phyloP scores from a whole-genome alignment of 192 early-diverging fungal genomes.

The Coemansia sp. region DNA sequence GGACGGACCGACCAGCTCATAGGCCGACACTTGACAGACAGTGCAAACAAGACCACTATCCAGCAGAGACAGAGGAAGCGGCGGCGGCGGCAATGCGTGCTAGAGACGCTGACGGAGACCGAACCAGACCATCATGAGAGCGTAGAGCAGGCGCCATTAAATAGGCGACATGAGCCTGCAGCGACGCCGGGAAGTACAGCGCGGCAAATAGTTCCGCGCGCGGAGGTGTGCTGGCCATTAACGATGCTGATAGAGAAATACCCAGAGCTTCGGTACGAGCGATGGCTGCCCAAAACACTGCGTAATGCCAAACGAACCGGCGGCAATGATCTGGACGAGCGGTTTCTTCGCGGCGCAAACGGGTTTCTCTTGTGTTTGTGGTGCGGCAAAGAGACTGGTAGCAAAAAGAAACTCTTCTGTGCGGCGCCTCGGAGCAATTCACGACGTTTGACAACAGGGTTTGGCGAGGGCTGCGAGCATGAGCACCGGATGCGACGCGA shows the following conservation, averaged over 20 bases:
- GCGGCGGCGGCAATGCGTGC: conserved; percentile 8
- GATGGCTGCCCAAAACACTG: conserved; percentile 35
- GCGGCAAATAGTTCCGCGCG: conserved; percentile 25
- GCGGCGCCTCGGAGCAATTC: not conserved
- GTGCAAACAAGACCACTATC: not conserved
- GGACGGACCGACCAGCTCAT: conserved; percentile 6
- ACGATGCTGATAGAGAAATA: conserved; percentile 33
- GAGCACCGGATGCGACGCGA: conserved; percentile 47
- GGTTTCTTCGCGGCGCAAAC: conserved; percentile 34
- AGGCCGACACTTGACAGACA: not conserved
- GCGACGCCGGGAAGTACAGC: conserved; percentile 20
- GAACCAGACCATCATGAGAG: not conserved
- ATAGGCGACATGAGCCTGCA: conserved; percentile 1
- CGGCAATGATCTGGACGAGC: conserved; percentile 27
- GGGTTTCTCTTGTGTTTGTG: conserved; percentile 42
- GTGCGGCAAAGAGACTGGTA: conserved; percentile 35
- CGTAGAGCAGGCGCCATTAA: not conserved
- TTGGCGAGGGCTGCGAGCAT: conserved; percentile 49
- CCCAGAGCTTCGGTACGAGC: conserved; percentile 44
- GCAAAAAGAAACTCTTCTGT: conserved; percentile 27
- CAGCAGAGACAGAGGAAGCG: not conserved
- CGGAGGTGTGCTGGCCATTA: conserved; percentile 45
- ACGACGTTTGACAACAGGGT: conserved; percentile 2
- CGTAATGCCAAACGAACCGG: conserved; percentile 18
- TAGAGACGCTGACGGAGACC: not conserved